A percentile compares a stretch with the other conserved stretches of the same genome.
Conservation (phyloP, 345 rosid genomes). For the Pseudoturritis turrita region DNA sequence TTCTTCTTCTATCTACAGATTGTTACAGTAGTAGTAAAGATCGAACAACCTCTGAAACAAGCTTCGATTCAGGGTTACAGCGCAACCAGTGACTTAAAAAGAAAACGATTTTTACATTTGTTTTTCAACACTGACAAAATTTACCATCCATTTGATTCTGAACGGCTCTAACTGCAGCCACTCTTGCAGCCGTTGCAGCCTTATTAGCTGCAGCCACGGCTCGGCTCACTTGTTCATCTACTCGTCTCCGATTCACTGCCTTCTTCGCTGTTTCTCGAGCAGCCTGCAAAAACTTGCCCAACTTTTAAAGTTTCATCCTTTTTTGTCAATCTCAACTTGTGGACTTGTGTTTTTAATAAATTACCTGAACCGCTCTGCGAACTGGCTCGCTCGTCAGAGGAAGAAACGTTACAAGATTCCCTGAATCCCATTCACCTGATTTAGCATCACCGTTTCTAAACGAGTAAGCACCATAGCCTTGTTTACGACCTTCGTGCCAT, state of each 20-base stretch:
- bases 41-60: slow-evolving; percentile 27
- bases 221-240: slow-evolving; percentile 76
- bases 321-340: too few relatives aligned
- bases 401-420: slow-evolving; percentile 45
- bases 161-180: slow-evolving; percentile 91
- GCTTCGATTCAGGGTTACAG: slow-evolving; percentile 31
- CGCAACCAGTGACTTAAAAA: not conserved
- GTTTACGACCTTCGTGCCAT: slow-evolving; percentile 97
- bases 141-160: slow-evolving; percentile 87
- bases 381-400: slow-evolving; percentile 52
- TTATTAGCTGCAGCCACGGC: slow-evolving; percentile 69
- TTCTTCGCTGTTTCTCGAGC: slow-evolving; percentile 73
- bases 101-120: not conserved
- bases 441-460: slow-evolving; percentile 61
- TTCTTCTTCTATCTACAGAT: slow-evolving; percentile 20
- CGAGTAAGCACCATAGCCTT: slow-evolving; percentile 83
- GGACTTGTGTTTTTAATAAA: too few relatives aligned
- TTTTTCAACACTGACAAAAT: slow-evolving; percentile 56
- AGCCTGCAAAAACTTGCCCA: too few relatives aligned
- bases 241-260: slow-evolving; percentile 51
- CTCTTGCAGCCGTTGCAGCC: slow-evolving; percentile 95
- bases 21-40: not conserved
- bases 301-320: too few relatives aligned
- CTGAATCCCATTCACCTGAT: slow-evolving; percentile 89
- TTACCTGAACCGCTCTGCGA: slow-evolving; percentile 59